Evolutionary conservation across 208 protist species (phyloP).

Genomic region (Leishmania mexicana): DNA sequence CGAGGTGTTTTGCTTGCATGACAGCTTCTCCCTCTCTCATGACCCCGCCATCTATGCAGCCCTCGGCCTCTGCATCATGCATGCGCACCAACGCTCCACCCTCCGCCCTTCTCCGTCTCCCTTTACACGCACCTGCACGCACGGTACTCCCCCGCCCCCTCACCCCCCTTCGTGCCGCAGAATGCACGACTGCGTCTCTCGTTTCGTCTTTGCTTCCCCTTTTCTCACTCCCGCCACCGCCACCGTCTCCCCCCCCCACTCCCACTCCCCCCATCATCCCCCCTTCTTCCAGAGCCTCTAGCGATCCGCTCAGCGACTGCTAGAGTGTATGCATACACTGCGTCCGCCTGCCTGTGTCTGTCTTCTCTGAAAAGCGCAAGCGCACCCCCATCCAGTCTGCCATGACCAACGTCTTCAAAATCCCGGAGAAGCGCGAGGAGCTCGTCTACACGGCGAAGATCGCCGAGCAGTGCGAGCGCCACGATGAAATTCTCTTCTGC

Average conservation of each 20-base stretch:
- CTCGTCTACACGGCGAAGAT: constrained; percentile 97
- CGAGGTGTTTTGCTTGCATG: not conserved
- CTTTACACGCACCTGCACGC: not conserved
- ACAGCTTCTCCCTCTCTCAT: not conserved
- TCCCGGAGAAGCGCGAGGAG: constrained; percentile 93
- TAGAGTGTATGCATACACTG: not conserved
- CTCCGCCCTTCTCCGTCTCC: not conserved
- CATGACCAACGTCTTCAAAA: constrained; percentile 58
- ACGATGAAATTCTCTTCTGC: constrained; percentile 98
- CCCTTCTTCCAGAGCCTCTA: not conserved
- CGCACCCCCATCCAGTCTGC: not conserved
- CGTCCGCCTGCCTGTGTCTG: not conserved
- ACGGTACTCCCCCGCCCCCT: not conserved
- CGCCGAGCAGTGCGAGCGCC: constrained; percentile 99
- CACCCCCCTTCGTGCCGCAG: not conserved
- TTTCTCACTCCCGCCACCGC: not conserved
- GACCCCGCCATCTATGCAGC: not conserved
- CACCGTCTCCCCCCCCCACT: no score
- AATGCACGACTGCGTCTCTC: not conserved
- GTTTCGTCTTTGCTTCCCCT: not conserved
- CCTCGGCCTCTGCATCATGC: not conserved
- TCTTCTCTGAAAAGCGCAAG: not conserved
- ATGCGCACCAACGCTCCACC: not conserved
- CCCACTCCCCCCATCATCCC: not conserved
- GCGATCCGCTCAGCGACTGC: not conserved